Base-by-base conservation (phyloP, 208 protist genomes). In the Trichomonas tenax region DNA sequence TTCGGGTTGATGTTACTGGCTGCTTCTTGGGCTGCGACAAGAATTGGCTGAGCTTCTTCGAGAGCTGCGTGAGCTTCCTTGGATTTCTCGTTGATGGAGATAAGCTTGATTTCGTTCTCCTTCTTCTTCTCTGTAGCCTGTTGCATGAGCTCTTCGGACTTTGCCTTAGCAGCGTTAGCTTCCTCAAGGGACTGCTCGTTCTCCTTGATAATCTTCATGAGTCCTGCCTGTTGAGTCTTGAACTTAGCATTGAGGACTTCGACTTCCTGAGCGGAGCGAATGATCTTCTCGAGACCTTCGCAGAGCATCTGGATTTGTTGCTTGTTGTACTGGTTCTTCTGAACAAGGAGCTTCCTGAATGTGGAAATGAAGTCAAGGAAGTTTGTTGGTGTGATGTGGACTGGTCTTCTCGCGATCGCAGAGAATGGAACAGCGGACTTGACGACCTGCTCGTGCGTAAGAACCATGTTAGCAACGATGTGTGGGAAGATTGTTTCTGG, bases 321-420 rank as follows among this genome's bases (percentile, higher is more conserved):
- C 96, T 99, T 98, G 95, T 99, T 99, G 45, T 98, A 97, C 96
- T 98, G 98, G 34, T 98, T 98, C 96, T 99, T 98, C 48, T 98
- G 98, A 82, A 98, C 97, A 81, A 99, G 98, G 86, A 99, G 97
- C 96, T 97, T 97, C 45, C 98, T 97, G 97, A 99, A 99, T 97
- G 98, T 99, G 82, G 97, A 97, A 82, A 99, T 98, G 97, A 98
- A 99, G 96, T 99, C 99, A 95, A 99, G 98, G 97, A 99, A 99
- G 97, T 99, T 99, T 98, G 99, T 99, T 34, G 99, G 99, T 38
- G 99, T 99, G 38, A 99, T 99, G 97, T 99, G 99, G 97, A 99
- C 99, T 97, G 98, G 97, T 34, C 99, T 98, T 97, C 99, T 98
- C 88, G 99, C 97, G 97, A 99, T 97, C 58, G 96, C 96, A 96